Evolutionary conservation across 768 basidiomycete species (phyloP).

Genomic region (Termitomyces sp.): DNA sequence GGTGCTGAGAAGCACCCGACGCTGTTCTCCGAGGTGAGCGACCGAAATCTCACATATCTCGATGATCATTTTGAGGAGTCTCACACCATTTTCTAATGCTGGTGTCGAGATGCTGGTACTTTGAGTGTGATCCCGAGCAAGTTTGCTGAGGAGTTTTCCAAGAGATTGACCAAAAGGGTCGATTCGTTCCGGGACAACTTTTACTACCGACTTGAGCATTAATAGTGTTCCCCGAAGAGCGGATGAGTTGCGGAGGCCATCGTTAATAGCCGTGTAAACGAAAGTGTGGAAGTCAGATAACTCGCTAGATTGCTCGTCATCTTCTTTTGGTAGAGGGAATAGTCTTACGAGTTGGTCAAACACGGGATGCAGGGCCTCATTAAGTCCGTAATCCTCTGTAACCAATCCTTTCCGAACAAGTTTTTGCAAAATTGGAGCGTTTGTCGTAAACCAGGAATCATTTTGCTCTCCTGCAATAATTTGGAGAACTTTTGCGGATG

Average conservation of each 20-base stretch:
- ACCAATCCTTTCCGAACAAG: constrained; percentile 84
- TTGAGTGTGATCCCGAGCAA: constrained; percentile 84
- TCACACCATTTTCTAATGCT: constrained; percentile 55
- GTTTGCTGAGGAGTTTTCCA: constrained; percentile 78
- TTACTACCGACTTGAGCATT: constrained; percentile 82
- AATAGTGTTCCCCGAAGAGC: constrained; percentile 76
- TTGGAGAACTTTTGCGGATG: constrained; percentile 84
- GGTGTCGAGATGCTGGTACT: constrained; percentile 35
- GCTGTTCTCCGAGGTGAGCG: constrained; percentile 80
- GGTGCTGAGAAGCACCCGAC: constrained; percentile 71
- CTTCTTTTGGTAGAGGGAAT: constrained; percentile 73
- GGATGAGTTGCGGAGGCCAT: constrained; percentile 70
- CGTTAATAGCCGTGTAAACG: constrained; percentile 67
- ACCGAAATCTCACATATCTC: constrained; percentile 82
- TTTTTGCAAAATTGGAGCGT: constrained; percentile 69
- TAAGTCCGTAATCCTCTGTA: constrained; percentile 72
- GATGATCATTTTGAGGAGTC: constrained; percentile 69
- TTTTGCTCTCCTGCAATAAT: constrained; percentile 80
- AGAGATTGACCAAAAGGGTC: constrained; percentile 73
- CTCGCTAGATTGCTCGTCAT: constrained; percentile 70
- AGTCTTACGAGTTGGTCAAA: constrained; percentile 75
- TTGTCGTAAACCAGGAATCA: constrained; percentile 72
- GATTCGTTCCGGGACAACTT: constrained; percentile 74
- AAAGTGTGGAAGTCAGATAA: constrained; percentile 75
- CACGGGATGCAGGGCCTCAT: constrained; percentile 77